phyloP scores from a whole-genome alignment of 257 asterid species.

The Fraxinus anomala region DNA sequence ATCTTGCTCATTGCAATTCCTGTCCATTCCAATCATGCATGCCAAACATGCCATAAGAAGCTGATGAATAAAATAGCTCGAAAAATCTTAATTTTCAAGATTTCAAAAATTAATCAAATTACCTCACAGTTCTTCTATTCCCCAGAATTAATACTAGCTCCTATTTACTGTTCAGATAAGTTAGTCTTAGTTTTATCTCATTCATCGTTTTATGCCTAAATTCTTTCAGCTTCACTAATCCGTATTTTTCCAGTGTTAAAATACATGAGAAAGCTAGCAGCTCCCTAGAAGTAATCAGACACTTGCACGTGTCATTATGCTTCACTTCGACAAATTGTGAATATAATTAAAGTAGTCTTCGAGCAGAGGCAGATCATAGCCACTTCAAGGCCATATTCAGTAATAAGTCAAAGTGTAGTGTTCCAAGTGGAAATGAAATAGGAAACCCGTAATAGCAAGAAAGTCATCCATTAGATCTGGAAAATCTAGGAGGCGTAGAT shows the following conservation, averaged over 20 bases:
- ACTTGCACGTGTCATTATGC: neutral
- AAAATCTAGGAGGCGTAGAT: neutral
- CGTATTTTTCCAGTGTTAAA: neutral
- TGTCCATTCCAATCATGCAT: neutral
- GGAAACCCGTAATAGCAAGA: neutral
- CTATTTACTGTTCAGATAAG: neutral
- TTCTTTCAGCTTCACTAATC: neutral
- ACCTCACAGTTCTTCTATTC: neutral
- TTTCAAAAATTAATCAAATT: neutral
- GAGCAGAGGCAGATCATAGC: neutral
- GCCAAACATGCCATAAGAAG: neutral
- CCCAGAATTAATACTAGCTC: neutral
- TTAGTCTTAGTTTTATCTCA: neutral
- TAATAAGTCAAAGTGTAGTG: neutral
- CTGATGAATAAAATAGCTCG: neutral
- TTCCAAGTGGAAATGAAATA: neutral
- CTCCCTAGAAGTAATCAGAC: neutral
- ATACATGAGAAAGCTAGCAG: neutral
- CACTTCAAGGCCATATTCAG: neutral
- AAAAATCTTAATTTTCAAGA: neutral
- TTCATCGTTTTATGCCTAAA: neutral
- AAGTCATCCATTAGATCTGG: neutral
- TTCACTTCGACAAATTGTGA: neutral
- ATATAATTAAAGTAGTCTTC: neutral
- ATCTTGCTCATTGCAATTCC: neutral